phyloP scores from a whole-genome alignment of 257 asterid genomes.

The Solanum medicagineum region DNA sequence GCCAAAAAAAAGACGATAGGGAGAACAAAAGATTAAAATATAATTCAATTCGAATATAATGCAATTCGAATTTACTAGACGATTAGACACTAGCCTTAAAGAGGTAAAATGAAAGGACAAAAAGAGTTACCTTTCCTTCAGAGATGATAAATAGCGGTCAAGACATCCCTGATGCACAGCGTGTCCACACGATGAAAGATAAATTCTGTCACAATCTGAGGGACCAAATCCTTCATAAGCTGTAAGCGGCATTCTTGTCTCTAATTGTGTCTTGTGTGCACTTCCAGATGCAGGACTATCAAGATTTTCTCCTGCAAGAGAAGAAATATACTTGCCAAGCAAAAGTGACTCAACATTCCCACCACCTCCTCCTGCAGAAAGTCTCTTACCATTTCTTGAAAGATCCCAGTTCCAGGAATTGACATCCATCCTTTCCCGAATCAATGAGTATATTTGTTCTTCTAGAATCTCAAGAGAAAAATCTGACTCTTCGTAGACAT shows the following conservation, averaged over 20 bases:
- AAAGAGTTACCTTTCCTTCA: conserved; percentile 68
- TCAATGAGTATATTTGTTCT: conserved; percentile 41
- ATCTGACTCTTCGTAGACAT: conserved; percentile 17
- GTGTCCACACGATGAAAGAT: conserved; percentile 92
- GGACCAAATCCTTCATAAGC: conserved; percentile 56
- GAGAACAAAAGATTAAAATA: neutral
- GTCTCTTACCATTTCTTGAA: conserved; percentile 6
- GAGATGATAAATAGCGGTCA: conserved; percentile 80
- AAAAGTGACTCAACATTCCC: conserved; percentile 36
- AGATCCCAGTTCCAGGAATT: conserved; percentile 15
- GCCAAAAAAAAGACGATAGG: neutral
- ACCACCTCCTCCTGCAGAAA: conserved; percentile 19
- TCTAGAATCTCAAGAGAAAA: conserved; percentile 51
- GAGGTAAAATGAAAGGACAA: neutral
- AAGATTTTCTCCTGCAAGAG: conserved; percentile 46
- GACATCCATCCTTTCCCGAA: conserved; percentile 29
- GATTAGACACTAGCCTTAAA: neutral
- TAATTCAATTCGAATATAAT: neutral
- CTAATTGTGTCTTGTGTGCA: conserved; percentile 19
- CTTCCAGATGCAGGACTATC: conserved; percentile 51
- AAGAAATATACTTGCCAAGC: conserved; percentile 74
- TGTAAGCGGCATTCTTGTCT: conserved; percentile 13
- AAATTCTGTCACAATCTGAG: conserved; percentile 64
- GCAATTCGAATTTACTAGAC: neutral
- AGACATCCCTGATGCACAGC: conserved; percentile 98